phyloP scores from a whole-genome alignment of 371 early-diverging fungal species.

The Mucor irregularis region DNA sequence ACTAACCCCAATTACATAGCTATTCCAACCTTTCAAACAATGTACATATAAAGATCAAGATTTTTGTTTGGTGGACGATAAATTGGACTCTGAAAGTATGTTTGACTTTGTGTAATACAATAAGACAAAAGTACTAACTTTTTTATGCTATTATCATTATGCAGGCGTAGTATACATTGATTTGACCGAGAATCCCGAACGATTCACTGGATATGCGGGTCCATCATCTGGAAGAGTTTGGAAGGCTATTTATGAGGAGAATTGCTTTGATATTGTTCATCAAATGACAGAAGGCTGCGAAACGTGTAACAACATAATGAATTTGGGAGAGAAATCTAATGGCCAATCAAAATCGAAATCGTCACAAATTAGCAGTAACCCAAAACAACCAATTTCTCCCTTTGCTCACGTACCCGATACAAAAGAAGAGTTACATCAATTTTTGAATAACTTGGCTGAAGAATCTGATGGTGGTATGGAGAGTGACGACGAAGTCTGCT shows the following conservation, averaged over 20 bases:
- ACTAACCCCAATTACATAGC: slow-evolving; percentile 26
- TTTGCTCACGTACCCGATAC: slow-evolving; percentile 37
- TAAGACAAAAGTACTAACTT: neutral
- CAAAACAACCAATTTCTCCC: slow-evolving; percentile 29
- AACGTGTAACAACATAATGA: slow-evolving; percentile 43
- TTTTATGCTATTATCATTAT: neutral
- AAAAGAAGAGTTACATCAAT: slow-evolving; percentile 34
- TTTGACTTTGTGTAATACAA: neutral
- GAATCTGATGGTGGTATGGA: slow-evolving; percentile 34
- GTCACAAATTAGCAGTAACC: neutral
- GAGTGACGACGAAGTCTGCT: slow-evolving; percentile 62
- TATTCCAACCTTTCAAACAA: slow-evolving; percentile 51
- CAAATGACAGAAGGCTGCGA: slow-evolving; percentile 60
- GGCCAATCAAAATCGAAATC: neutral
- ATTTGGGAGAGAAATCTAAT: slow-evolving; percentile 5
- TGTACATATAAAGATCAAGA: slow-evolving; percentile 79
- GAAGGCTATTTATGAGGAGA: slow-evolving; percentile 94
- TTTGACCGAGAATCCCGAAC: slow-evolving; percentile 89
- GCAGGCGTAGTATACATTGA: slow-evolving; percentile 87
- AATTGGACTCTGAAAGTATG: slow-evolving; percentile 43
- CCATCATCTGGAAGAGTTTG: slow-evolving; percentile 86
- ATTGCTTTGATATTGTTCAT: slow-evolving; percentile 85
- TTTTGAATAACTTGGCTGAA: slow-evolving; percentile 55
- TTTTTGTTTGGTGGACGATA: slow-evolving; percentile 90
- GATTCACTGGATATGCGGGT: slow-evolving; percentile 96